Evolutionary conservation across 305 asterid genomes (phyloP).

Genomic region (Striga hermonthica): DNA sequence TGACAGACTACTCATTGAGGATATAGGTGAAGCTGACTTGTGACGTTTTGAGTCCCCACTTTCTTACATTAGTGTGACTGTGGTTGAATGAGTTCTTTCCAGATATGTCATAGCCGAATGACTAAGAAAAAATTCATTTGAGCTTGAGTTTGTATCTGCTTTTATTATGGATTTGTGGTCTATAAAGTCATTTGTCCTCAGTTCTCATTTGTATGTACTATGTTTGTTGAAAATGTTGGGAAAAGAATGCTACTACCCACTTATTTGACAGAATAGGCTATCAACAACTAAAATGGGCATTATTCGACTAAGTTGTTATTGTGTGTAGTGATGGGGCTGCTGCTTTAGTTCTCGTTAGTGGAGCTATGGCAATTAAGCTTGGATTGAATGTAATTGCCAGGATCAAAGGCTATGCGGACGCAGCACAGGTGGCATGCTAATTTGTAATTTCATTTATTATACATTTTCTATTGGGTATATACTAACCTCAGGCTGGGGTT

Average conservation of each 20-base stretch:
- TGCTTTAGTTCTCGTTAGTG: conserved; percentile 93
- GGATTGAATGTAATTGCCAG: conserved; percentile 77
- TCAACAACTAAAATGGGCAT: too few species aligned
- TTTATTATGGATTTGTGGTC: too few species aligned
- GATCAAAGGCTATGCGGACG: conserved; percentile 91
- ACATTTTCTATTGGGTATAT: conserved; percentile 14
- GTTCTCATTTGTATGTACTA: too few species aligned
- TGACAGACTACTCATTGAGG: too few species aligned
- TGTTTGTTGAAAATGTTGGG: too few species aligned
- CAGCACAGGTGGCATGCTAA: conserved; percentile 68
- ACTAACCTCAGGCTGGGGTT: background rate
- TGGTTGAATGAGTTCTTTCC: conserved; percentile 13
- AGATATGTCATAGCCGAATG: too few species aligned
- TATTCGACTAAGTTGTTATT: background rate
- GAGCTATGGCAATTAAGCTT: conserved; percentile 66
- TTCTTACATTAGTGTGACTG: conserved; percentile 1
- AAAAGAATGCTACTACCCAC: too few species aligned
- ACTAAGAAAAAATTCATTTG: too few species aligned
- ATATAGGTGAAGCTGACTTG: background rate
- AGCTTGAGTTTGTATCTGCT: too few species aligned
- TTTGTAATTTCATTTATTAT: background rate
- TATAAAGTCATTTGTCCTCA: too few species aligned
- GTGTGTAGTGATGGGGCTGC: conserved; percentile 91
- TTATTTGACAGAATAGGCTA: too few species aligned
- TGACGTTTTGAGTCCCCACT: background rate